These are phyloP conservation scores for Penicillium sp. DNA, from an alignment of 2,329 filamentous ascomycete genomes.

Conservation along the genomic window DNA sequence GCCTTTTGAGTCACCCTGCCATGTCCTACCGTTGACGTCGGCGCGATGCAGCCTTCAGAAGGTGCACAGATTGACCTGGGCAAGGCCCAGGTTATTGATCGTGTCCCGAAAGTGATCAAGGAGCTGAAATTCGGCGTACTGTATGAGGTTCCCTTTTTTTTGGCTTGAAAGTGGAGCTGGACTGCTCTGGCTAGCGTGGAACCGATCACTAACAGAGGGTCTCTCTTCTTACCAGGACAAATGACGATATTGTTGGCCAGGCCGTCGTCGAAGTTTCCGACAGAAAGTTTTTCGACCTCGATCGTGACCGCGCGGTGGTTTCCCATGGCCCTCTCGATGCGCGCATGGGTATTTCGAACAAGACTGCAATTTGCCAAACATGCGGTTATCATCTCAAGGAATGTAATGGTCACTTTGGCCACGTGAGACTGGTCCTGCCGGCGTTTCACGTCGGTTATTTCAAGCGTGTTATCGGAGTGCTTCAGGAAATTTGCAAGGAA, in stretches of 20 bases:
- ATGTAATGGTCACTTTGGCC: slow-evolving; percentile 94
- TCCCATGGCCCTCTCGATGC: slow-evolving; percentile 85
- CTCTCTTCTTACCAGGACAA: slow-evolving; percentile 63
- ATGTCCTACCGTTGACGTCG: slow-evolving; percentile 43
- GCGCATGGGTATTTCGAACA: slow-evolving; percentile 86
- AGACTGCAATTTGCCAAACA: slow-evolving; percentile 77
- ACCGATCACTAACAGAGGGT: slow-evolving; percentile 21
- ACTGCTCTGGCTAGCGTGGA: slow-evolving; percentile 9
- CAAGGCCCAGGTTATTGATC: slow-evolving; percentile 90
- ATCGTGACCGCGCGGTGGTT: slow-evolving; percentile 75
- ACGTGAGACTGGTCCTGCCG: slow-evolving; percentile 86
- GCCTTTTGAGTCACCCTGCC: slow-evolving; percentile 35
- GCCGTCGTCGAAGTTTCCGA: slow-evolving; percentile 94
- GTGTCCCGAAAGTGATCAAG: slow-evolving; percentile 87
- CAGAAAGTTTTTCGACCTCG: slow-evolving; percentile 88
- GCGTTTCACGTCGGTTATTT: slow-evolving; percentile 97
- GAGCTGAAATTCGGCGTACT: slow-evolving; percentile 93
- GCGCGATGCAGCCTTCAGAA: slow-evolving; percentile 47
- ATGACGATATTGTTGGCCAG: slow-evolving; percentile 93
- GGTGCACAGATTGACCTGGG: slow-evolving; percentile 53
- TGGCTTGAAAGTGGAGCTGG: not conserved
- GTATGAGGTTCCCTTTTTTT: slow-evolving; percentile 50
- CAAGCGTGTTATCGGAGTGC: slow-evolving; percentile 86
- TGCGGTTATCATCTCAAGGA: slow-evolving; percentile 80
- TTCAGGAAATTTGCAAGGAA: slow-evolving; percentile 96